A percentile compares a stretch with the other conserved stretches of the same genome.
These are phyloP conservation scores for Tremella fuciformis DNA, from an alignment of 768 basidiomycete species.

Conservation along the genomic window DNA sequence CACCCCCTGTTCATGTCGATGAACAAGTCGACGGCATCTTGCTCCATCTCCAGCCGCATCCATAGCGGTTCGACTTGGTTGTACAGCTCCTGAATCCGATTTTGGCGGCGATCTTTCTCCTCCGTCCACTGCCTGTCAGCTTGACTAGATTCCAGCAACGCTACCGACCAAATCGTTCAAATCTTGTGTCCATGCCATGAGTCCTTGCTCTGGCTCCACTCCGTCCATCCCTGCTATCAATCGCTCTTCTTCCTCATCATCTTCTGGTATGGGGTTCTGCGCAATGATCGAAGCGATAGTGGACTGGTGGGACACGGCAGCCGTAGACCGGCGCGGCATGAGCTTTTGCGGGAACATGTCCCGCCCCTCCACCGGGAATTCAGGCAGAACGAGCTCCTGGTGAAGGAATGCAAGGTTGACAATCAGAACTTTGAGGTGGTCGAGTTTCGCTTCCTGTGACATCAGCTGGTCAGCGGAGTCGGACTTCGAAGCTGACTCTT, in stretches of 20 bases:
- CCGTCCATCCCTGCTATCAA: constrained; percentile 63
- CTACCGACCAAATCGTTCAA: constrained; percentile 52
- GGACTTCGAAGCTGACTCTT: constrained; percentile 34
- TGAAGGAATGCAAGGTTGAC: constrained; percentile 38
- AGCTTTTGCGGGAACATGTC: constrained; percentile 36
- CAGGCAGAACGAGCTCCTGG: constrained; percentile 36
- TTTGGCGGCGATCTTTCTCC: constrained; percentile 69
- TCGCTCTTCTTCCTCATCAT: constrained; percentile 52
- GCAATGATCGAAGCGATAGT: constrained; percentile 61
- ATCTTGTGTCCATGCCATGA: constrained; percentile 70
- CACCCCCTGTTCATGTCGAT: constrained; percentile 79
- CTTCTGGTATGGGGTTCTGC: constrained; percentile 31
- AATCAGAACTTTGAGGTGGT: constrained; percentile 34
- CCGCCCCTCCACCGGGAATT: constrained; percentile 26
- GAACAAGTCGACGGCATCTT: constrained; percentile 83
- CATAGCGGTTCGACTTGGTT: constrained; percentile 89
- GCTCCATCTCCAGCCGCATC: constrained; percentile 75
- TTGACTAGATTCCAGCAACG: background rate
- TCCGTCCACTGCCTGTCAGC: constrained; percentile 59
- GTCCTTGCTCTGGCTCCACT: constrained; percentile 71
- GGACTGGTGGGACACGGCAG: constrained; percentile 30
- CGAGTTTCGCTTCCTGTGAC: constrained; percentile 29
- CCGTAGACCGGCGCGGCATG: constrained; percentile 23
- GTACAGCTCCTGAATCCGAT: constrained; percentile 87
- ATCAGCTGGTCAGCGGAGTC: too few species aligned